Percentiles rank a stretch among this genome's conserved stretches.
These are phyloP conservation scores for Cucurbita moschata DNA, from an alignment of 306 rosid genomes.

Conservation along the genomic window DNA sequence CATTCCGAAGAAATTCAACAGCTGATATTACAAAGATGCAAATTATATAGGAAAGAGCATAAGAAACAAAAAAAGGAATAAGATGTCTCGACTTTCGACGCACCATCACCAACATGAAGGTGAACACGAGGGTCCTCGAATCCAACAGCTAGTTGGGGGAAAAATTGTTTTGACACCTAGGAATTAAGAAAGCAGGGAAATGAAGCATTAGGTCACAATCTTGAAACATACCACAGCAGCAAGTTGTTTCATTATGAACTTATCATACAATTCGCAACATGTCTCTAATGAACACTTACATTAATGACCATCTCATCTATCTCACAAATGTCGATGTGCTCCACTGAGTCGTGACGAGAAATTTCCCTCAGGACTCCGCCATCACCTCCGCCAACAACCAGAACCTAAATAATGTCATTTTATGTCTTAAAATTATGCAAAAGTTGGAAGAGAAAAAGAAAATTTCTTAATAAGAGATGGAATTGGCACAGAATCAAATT, in stretches of 20 bases:
- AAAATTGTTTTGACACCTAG: conserved; percentile 73
- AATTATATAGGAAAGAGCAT: not conserved
- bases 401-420: conserved; percentile 35
- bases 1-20: conserved; percentile 48
- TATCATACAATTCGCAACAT: not conserved
- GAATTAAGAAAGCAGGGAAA: conserved; percentile 8
- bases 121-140: conserved; percentile 91
- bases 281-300: conserved; percentile 33
- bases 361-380: conserved; percentile 93
- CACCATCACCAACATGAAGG: conserved; percentile 89
- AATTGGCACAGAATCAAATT: not conserved
- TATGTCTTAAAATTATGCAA: not conserved
- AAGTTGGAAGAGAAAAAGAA: not conserved
- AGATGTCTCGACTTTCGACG: not conserved
- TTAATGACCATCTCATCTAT: conserved; percentile 96
- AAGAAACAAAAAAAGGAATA: conserved; percentile 6
- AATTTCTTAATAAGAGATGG: not conserved
- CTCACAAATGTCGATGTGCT: conserved; percentile 91
- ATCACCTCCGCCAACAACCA: conserved; percentile 99
- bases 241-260: not conserved
- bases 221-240: not conserved
- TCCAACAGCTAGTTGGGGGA: conserved; percentile 77
- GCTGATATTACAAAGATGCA: conserved; percentile 36
- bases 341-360: conserved; percentile 71
- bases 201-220: not conserved